Evolutionary conservation across 805 yeast species (phyloP).

Genomic region (Starmerella stigmatis): DNA sequence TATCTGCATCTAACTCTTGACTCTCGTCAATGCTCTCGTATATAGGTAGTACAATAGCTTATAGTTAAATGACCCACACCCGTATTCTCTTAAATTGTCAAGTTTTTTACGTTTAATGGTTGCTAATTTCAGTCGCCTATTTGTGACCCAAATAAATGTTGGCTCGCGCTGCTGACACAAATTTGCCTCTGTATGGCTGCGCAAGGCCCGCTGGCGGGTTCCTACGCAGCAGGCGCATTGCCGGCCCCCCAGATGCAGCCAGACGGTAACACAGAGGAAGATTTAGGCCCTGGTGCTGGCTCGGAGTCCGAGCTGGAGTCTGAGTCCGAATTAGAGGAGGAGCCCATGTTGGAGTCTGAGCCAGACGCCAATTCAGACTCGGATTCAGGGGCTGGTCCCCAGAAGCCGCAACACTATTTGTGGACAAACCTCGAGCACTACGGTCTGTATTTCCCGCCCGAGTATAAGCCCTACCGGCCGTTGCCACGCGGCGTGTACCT

Average conservation of each 20-base stretch:
- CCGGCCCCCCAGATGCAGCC: too few species aligned
- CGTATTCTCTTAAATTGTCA: too few species aligned
- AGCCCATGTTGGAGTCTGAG: too few species aligned
- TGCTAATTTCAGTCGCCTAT: too few species aligned
- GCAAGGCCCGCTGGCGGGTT: constrained; percentile 1
- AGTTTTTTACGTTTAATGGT: too few species aligned
- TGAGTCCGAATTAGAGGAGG: neutral
- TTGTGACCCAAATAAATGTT: neutral
- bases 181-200: neutral
- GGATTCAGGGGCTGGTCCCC: too few species aligned
- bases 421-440: constrained; percentile 82
- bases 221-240: too few species aligned
- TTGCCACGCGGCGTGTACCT: constrained; percentile 68
- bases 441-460: constrained; percentile 89
- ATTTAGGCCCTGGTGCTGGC: neutral
- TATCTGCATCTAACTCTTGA: too few species aligned
- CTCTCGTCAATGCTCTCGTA: too few species aligned
- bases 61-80: too few species aligned
- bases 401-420: neutral
- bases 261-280: neutral
- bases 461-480: constrained; percentile 53
- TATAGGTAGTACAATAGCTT: too few species aligned
- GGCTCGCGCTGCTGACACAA: neutral
- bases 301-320: neutral
- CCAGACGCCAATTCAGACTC: too few species aligned